Base-by-base conservation (phyloP, 805 yeast species). In the Starmerella bombicola region DNA sequence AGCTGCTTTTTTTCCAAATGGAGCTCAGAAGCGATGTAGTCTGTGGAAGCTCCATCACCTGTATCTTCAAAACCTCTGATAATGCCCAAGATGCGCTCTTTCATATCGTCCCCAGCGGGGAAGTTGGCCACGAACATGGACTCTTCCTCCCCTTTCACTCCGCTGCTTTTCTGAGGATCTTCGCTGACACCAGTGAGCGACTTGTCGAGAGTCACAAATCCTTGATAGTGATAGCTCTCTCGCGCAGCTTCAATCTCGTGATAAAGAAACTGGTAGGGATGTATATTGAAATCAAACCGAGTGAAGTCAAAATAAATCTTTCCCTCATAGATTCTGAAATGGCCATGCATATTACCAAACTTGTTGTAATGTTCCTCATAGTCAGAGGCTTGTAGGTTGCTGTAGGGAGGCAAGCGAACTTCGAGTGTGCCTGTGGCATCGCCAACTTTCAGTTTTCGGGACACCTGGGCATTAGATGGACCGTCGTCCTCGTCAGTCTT, bases 391-490 rank as follows among this genome's bases (percentile, higher is more conserved):
- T 31, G 47, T 47, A 62, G 67, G 60, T 25, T 58, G 9, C 35
- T 34, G 40, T 61, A 59, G 47, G 56, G 57, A 76, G 80, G 75
- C 43, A 67, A 64, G 41, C 72, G 63, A 42, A 75, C 64, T n/a
- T 72, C 73, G 12, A 70, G 56, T 1, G 65, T 51, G 2, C 82
- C 82, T 1, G 85, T 75, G 12, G 83, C 80, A 56, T 79, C 86
- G 52, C 76, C 82, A 9, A 79, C 50, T 12, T 70, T 65, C 41
- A 74, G 56, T 5, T 59, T 56, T 18, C 69, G 56, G 7, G 70
- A 66, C 22, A 73, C 66, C 3, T 75, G 62, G 13, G 20, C 24
- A 24, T 9, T 24, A 13, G 13, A 10, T n/a, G n/a, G n/a, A n/a
- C n/a, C n/a, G n/a, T n/a, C n/a, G n/a, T n/a, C n/a, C n/a, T n/a